Conservation (phyloP, 345 rosid species). For the Syzygium jambos region DNA sequence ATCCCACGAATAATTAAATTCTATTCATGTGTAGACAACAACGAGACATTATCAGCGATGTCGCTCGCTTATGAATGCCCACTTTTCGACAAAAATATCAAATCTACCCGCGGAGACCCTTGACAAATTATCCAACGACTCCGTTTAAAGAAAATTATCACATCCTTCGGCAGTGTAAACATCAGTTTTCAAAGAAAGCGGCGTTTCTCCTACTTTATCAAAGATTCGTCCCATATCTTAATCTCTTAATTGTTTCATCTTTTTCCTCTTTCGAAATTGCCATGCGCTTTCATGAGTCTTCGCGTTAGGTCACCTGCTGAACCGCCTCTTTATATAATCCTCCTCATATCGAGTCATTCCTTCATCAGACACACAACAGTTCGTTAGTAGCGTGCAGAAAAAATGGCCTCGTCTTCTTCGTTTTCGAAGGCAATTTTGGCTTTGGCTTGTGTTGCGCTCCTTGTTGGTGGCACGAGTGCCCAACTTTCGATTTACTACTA, state of each 20-base stretch:
- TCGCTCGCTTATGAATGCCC: not conserved
- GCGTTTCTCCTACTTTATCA: not conserved
- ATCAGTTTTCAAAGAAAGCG: not conserved
- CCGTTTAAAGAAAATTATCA: not conserved
- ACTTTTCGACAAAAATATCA: not conserved
- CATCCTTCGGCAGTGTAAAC: not conserved
- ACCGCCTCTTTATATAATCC: not conserved
- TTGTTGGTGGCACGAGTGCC: slow-evolving; percentile 26
- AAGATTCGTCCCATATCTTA: not conserved
- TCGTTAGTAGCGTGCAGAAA: not conserved
- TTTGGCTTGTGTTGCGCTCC: slow-evolving; percentile 24
- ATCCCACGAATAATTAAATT: not conserved
- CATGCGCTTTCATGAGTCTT: slow-evolving; percentile 11
- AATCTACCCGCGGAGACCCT: not conserved
- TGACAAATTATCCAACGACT: not conserved
- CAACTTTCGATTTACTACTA: slow-evolving; percentile 68
- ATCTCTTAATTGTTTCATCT: not conserved
- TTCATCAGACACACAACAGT: not conserved
- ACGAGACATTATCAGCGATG: not conserved
- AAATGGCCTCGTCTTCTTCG: slow-evolving; percentile 19
- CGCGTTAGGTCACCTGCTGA: slow-evolving; percentile 67
- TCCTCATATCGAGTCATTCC: not conserved
- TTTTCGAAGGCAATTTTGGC: slow-evolving; percentile 5
- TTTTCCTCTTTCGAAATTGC: not conserved
- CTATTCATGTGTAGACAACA: not conserved